phyloP scores from a whole-genome alignment of 2,329 filamentous ascomycete genomes.

The Cladosporium oxysporum region DNA sequence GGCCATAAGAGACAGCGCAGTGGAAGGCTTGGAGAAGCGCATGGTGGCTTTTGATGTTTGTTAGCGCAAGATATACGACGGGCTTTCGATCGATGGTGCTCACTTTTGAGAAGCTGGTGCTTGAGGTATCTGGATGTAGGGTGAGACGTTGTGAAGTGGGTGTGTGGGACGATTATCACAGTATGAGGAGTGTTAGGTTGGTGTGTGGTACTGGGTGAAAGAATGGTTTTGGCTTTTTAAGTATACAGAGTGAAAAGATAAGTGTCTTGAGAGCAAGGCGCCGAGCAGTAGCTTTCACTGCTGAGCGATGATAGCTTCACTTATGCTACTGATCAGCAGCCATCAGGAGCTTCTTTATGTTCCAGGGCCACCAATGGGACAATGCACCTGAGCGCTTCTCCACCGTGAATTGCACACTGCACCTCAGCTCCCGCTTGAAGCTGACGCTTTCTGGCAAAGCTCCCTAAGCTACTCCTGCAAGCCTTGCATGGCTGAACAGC shows the following conservation, averaged over 20 bases:
- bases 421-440: not conserved
- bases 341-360: not conserved
- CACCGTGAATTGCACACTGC: not conserved
- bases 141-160: not conserved
- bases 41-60: not conserved
- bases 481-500: not conserved
- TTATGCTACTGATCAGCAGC: not conserved
- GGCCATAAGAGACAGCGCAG: not conserved
- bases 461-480: not conserved
- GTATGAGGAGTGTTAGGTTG: not conserved
- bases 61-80: not conserved
- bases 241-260: not conserved
- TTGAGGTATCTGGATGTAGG: too few species aligned
- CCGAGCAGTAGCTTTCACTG: not conserved
- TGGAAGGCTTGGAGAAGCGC: not conserved
- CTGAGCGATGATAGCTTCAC: not conserved
- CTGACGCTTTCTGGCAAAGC: not conserved
- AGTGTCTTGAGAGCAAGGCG: not conserved
- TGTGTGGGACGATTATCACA: not conserved
- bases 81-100: too few species aligned
- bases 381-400: not conserved
- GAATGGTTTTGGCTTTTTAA: not conserved
- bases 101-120: too few species aligned
- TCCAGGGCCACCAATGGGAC: not conserved
- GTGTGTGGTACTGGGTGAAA: not conserved